phyloP scores from a whole-genome alignment of 805 yeast species.

The Cephaloascus albidus region DNA sequence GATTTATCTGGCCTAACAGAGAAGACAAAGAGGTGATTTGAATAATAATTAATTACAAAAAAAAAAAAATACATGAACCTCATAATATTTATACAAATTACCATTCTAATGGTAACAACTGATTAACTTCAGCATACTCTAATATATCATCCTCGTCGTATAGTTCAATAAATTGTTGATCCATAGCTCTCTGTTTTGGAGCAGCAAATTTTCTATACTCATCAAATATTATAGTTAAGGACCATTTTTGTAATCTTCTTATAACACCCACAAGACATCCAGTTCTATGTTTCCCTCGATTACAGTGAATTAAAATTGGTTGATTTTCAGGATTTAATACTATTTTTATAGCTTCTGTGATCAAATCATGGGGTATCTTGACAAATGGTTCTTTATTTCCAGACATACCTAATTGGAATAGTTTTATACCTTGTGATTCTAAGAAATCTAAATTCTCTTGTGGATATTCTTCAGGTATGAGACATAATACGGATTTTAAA shows the following conservation, averaged over 20 bases:
- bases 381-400: slow-evolving; percentile 96
- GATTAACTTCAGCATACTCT: slow-evolving; percentile 37
- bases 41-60: not conserved
- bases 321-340: slow-evolving; percentile 81
- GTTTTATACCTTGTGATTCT: slow-evolving; percentile 46
- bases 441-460: slow-evolving; percentile 61
- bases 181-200: slow-evolving; percentile 92
- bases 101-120: slow-evolving; percentile 70
- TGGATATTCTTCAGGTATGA: slow-evolving; percentile 91
- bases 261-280: slow-evolving; percentile 95
- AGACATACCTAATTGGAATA: slow-evolving; percentile 85
- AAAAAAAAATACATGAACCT: not conserved
- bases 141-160: slow-evolving; percentile 63
- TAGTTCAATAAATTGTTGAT: slow-evolving; percentile 90
- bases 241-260: slow-evolving; percentile 85
- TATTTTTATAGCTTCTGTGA: slow-evolving; percentile 74
- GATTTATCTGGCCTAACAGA: slow-evolving; percentile 41
- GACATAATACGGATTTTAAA: slow-evolving; percentile 68
- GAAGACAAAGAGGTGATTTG: slow-evolving; percentile 1
- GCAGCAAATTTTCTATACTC: slow-evolving; percentile 91
- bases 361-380: slow-evolving; percentile 52
- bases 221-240: slow-evolving; percentile 87
- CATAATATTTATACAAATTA: slow-evolving; percentile 9
- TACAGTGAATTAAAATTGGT: slow-evolving; percentile 89
- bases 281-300: slow-evolving; percentile 93